Percentiles rank a stretch among this genome's conserved stretches.
phyloP scores from a whole-genome alignment of 2,329 filamentous ascomycete species.

The Pseudofabraea citricarpa region DNA sequence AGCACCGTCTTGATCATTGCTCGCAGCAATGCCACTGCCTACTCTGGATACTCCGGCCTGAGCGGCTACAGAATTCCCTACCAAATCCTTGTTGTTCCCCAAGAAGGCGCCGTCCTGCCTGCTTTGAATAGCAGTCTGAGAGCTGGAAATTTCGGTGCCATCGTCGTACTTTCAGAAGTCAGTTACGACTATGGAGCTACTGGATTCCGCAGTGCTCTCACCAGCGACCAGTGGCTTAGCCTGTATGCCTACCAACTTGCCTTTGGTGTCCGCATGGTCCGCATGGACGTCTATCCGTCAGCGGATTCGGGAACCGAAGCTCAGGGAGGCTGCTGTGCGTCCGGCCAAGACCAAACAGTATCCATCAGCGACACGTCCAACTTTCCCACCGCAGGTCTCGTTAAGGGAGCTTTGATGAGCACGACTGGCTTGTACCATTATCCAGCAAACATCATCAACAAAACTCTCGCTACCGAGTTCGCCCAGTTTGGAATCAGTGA shows the following conservation, averaged over 20 bases:
- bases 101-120: conserved; percentile 45
- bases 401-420: conserved; percentile 35
- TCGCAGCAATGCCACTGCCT: conserved; percentile 42
- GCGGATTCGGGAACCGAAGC: conserved; percentile 37
- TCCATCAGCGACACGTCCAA: conserved; percentile 46
- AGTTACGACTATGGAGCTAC: conserved; percentile 40
- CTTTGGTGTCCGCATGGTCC: conserved; percentile 56
- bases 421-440: conserved; percentile 53
- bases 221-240: conserved; percentile 48
- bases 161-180: conserved; percentile 35
- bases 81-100: conserved; percentile 47
- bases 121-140: conserved; percentile 38
- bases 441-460: conserved; percentile 48
- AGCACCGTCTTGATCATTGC: conserved; percentile 52
- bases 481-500: conserved; percentile 45
- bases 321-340: conserved; percentile 38
- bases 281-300: conserved; percentile 52
- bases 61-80: conserved; percentile 58
- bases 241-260: conserved; percentile 52
- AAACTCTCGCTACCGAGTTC: conserved; percentile 48
- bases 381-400: conserved; percentile 50
- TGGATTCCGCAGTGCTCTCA: conserved; percentile 32
- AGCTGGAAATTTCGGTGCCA: conserved; percentile 44
- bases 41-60: conserved; percentile 46
- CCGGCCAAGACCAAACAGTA: conserved; percentile 43